Evolutionary conservation across 208 protist species (phyloP).

Genomic region (Phytomonas serpens): DNA sequence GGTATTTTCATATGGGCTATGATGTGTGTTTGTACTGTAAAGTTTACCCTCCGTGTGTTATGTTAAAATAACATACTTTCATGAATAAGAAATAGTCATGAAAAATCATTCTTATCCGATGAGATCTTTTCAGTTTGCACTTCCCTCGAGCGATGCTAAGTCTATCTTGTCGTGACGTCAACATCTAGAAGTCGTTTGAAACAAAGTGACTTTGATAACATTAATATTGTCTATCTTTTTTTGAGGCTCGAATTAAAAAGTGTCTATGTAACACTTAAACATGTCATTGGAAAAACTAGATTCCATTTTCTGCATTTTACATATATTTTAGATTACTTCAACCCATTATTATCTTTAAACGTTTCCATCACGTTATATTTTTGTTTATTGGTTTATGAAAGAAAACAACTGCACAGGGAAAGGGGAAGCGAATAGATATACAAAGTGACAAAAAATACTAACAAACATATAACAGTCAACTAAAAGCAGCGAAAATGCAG

Average conservation of each 20-base stretch:
- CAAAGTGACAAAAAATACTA: background rate
- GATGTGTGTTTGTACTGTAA: background rate
- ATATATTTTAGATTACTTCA: background rate
- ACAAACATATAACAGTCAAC: background rate
- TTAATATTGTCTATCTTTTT: background rate
- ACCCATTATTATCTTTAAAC: background rate
- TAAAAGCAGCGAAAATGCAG: conserved; percentile 30
- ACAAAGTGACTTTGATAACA: background rate
- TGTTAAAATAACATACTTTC: conserved; percentile 1
- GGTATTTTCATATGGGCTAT: background rate
- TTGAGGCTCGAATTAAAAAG: background rate
- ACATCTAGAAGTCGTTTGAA: background rate
- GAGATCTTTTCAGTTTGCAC: background rate
- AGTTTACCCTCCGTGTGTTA: background rate
- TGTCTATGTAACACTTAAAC: background rate
- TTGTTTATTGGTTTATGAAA: background rate
- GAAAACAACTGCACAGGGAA: background rate
- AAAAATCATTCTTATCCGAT: background rate
- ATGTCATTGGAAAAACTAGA: background rate
- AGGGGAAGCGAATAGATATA: background rate
- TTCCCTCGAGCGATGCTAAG: too few species aligned
- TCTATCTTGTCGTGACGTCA: background rate
- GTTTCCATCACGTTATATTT: background rate
- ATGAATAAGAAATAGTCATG: background rate
- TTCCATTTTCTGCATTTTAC: background rate